A percentile compares a stretch with the other conserved stretches of the same genome.
Conservation (phyloP, 108 stramenopile species). For the Poteriospumella lacustris region DNA sequence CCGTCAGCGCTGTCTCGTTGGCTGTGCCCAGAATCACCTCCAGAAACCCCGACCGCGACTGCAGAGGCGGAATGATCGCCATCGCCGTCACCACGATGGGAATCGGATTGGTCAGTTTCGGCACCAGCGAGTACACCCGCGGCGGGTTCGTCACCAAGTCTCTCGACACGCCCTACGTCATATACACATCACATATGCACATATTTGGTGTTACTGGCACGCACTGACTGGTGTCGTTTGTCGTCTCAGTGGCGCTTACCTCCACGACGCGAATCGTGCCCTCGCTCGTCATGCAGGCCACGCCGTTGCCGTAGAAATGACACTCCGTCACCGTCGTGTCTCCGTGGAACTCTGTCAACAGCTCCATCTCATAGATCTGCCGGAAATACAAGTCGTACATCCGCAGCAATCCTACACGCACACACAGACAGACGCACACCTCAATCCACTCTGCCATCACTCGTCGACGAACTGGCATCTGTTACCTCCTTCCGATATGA, state of each 20-base stretch:
- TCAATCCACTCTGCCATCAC: too few species aligned
- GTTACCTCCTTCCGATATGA: not conserved
- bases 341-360: too few species aligned
- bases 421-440: too few species aligned
- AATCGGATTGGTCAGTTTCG: not conserved
- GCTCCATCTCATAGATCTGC: too few species aligned
- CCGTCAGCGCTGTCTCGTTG: slow-evolving; percentile 27
- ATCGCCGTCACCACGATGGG: slow-evolving; percentile 16
- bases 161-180: too few species aligned
- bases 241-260: too few species aligned
- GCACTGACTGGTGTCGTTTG: too few species aligned
- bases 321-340: not conserved
- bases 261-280: not conserved
- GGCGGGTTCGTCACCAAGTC: not conserved
- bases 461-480: too few species aligned
- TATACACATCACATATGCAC: too few species aligned
- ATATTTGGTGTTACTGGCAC: too few species aligned
- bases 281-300: not conserved
- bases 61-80: slow-evolving; percentile 21
- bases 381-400: too few species aligned
- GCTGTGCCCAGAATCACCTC: slow-evolving; percentile 40
- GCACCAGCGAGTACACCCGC: not conserved
- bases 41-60: slow-evolving; percentile 11
- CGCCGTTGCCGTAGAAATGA: slow-evolving; percentile 29
- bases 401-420: too few species aligned